Base-by-base conservation (phyloP, 1,284 basidiomycete genomes). In the Boletellus deceptivus region DNA sequence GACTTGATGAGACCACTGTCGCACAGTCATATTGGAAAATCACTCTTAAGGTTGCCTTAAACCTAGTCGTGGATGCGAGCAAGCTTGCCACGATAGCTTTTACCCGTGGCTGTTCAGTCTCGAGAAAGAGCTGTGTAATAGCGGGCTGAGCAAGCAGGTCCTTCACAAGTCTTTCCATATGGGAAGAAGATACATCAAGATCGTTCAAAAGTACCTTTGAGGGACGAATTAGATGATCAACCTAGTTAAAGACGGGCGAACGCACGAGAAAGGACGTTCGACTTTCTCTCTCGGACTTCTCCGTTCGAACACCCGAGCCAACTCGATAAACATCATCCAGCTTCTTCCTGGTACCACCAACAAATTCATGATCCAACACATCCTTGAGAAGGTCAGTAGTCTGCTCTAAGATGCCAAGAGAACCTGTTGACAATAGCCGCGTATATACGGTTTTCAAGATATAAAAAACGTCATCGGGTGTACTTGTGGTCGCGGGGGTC, bases 391-490 rank as follows among this genome's bases (percentile, higher is more conserved):
- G 81, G 18, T 79, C 76, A 3, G 84, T 72, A 55, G 84, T 84
- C 17, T 72, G 73, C 49, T 79, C 73, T 2, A 93, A 76, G 2
- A 79, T 80, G 3, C 65, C 64, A 1, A 84, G 58, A 3, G 85
- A 86, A 0, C 91, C 91, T 0, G 86, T 87, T 0, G 86, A 85
- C 16, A 95, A 65, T 27, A 92, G 72, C 10, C 94, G 80, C 16
- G 80, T 74, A 5, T 94, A 75, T 3, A 94, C 86, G 4, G 86
- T 77, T 69, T 95, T 97, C 55, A 97, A 73, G 50, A 98, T 87
- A 70, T 95, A 98, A 71, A 98, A 98, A 2, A 87, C 89, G 60
- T 98, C 94, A 65, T 98, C 94, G 0, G 95, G 91, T 0, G 87
- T 86, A 40, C 89, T 82, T 49, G 92, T 85, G 6, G 75, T 76